Evolutionary conservation across 2,329 filamentous ascomycete species (phyloP).

Genomic region (Aureobasidium sp.): DNA sequence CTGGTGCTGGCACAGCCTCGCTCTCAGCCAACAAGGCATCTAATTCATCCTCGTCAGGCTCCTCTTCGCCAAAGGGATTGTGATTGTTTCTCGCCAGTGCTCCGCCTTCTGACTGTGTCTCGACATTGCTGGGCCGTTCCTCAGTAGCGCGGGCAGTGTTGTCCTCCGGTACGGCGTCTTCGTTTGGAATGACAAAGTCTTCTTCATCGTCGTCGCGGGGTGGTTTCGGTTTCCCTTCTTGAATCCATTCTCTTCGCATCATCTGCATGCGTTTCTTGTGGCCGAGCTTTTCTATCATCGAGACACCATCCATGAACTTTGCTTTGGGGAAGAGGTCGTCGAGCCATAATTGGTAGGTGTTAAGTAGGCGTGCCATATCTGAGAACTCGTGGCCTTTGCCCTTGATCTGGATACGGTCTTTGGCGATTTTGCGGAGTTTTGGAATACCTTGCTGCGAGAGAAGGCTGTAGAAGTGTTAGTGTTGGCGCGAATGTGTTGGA

Average conservation of each 20-base stretch:
- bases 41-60: slow-evolving; percentile 46
- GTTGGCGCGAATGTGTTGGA: not conserved
- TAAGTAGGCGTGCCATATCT: slow-evolving; percentile 73
- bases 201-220: slow-evolving; percentile 19
- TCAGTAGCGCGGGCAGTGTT: not conserved
- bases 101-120: not conserved
- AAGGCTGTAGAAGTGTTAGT: slow-evolving; percentile 46
- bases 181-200: slow-evolving; percentile 15
- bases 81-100: not conserved
- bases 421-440: slow-evolving; percentile 65
- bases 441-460: slow-evolving; percentile 78
- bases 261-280: slow-evolving; percentile 73
- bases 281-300: slow-evolving; percentile 88
- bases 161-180: slow-evolving; percentile 11
- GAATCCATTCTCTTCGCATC: slow-evolving; percentile 75
- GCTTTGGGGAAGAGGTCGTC: slow-evolving; percentile 94
- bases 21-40: slow-evolving; percentile 48
- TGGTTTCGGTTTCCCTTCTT: slow-evolving; percentile 57
- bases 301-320: slow-evolving; percentile 81
- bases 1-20: slow-evolving; percentile 9
- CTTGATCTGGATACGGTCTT: slow-evolving; percentile 67
- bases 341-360: slow-evolving; percentile 93
- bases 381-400: slow-evolving; percentile 96
- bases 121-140: not conserved
- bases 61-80: slow-evolving; percentile 27